These are phyloP conservation scores for Rhizopus arrhizus DNA, from an alignment of 371 early-diverging fungal species.

Conservation along the genomic window DNA sequence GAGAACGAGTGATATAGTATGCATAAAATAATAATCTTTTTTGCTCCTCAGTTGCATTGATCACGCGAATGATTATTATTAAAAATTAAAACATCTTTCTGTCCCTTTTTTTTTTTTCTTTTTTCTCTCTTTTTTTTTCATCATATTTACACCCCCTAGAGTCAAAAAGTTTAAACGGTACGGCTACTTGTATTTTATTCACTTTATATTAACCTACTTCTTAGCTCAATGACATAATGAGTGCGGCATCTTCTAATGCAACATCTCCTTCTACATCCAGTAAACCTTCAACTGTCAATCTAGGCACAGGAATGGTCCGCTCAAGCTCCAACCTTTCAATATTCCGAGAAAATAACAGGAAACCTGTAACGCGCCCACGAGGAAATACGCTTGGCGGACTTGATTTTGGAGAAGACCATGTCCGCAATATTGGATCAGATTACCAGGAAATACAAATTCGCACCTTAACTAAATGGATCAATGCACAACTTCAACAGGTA, in stretches of 20 bases:
- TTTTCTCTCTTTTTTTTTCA: constrained; percentile 1
- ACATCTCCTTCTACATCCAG: constrained; percentile 27
- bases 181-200: neutral
- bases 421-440: constrained; percentile 48
- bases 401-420: constrained; percentile 35
- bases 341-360: constrained; percentile 18
- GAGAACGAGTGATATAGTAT: neutral
- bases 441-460: constrained; percentile 71
- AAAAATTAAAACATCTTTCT: neutral
- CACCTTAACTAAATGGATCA: constrained; percentile 85
- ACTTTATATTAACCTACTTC: neutral
- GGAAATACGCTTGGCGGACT: constrained; percentile 27
- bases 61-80: neutral
- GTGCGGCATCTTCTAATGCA: constrained; percentile 26
- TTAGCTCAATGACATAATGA: constrained; percentile 27
- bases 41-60: neutral
- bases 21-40: neutral
- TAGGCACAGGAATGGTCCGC: constrained; percentile 20
- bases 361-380: constrained; percentile 25
- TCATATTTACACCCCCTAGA: neutral
- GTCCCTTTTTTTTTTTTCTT: neutral
- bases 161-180: neutral
- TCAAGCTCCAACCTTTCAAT: constrained; percentile 30
- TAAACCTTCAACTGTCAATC: constrained; percentile 13
- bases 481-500: constrained; percentile 64